Base-by-base conservation (phyloP, 208 protist genomes). In the Leishmania gerbilli region DNA sequence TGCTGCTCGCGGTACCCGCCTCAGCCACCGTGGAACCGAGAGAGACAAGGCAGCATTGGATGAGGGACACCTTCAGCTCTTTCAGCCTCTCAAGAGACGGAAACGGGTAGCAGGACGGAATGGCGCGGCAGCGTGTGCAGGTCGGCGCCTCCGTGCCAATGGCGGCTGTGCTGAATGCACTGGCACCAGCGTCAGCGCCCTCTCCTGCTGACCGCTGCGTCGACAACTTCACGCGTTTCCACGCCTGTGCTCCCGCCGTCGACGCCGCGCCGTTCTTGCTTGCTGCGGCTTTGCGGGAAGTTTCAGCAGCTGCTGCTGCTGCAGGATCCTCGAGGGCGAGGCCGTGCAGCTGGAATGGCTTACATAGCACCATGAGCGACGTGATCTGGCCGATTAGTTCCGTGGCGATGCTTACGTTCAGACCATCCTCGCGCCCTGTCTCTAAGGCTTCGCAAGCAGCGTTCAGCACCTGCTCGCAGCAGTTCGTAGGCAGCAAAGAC, bases 341-440 rank as follows among this genome's bases (percentile, higher is more conserved):
- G 64, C 81, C 80, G 56, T 65, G 69, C 17, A 89, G 83, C n/a
- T 79, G 76, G 27, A 85, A 80, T 0, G 86, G 83, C 40, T n/a
- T 69, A 71, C 81, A 83, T 53, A 81, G n/a, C 76, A 86, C 83
- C 77, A 87, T 79, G 17, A 90, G 76, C 34, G 87, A 84, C 9
- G 84, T 83, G 40, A 83, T 72, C 76, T 91, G 79, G 13, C 84
- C 77, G 37, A 93, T 75, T 56, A 92, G 40, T 74, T 92, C 89
- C 72, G 85, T 87, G 9, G 89, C 90, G 3, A 79, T 42, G 42
- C 80, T 69, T 24, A 81, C 82, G 11, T 80, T 81, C 24, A 95
- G 34, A 24, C 17, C 55, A 42, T 86, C 76, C 42, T 83, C 71
- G 51, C 76, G 58, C 21, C 58, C 68, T 19, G 80, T 45, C 40